Evolutionary conservation across 169 alveolate genomes (phyloP), one percentile per base, ranked within the genome.

Genomic region (Plasmodium relictum): DNA sequence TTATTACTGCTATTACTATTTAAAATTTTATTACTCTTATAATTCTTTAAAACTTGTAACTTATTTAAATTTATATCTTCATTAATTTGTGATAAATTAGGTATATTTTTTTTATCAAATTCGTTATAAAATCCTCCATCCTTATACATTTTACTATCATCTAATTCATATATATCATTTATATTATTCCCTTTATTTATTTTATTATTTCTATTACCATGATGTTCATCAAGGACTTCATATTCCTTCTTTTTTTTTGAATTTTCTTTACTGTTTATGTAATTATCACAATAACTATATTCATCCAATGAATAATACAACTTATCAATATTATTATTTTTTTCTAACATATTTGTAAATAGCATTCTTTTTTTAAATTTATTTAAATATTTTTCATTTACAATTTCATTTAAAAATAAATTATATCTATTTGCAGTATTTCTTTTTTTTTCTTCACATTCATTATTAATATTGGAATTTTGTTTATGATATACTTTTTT

Each of bases 391-490:
- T 76, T 65, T 63, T 63, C 70, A 18, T 54, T 24, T n/a, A 54
- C 14, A 24, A 2, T 10, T 45, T 50, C 41, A n/a, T 12, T 20
- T 16, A 54, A 54, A 54, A 54, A 54, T 54, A 54, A 54, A 18
- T 31, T 31, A 31, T 31, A 31, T 31, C 39, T 31, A 3, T 31
- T 31, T 31, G 39, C 63, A 54, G 63, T 24, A 16, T 54, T 10
- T 50, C 31, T 48, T 65, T 44, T 54, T 58, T 56, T 65, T 42
- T 66, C 89, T 22, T 78, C 58, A 62, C 24, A 63, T 9, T 50
- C 76, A 69, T 63, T 31, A 78, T 78, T 18, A 0, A 44, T 31
- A 44, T 24, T 31, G 24, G 24, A 20, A 41, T 12, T 48, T 2
- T 62, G 58, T 56, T 65, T 78, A 66, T 42, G 45, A 26, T 18